These are phyloP conservation scores for Spongospora subterranea DNA, from an alignment of 208 protist species.

Conservation along the genomic window DNA sequence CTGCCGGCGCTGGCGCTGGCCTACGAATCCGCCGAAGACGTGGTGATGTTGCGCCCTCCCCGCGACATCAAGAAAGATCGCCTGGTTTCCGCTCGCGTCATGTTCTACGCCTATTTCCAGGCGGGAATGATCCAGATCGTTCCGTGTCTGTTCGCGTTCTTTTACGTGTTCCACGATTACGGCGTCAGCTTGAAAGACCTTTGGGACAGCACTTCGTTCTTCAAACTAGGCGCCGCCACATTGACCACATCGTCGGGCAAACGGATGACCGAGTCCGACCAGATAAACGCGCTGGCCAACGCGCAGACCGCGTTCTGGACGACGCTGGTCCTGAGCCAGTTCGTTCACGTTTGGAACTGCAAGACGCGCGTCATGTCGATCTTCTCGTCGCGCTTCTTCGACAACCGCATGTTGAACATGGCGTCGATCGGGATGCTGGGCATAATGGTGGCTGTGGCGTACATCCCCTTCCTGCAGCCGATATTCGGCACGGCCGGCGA, in stretches of 20 bases:
- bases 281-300: background rate
- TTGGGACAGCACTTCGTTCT: background rate
- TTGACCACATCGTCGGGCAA: background rate
- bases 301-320: constrained; percentile 30
- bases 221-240: background rate
- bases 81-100: background rate
- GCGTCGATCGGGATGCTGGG: background rate
- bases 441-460: constrained; percentile 18
- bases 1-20: constrained; percentile 58
- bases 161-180: background rate
- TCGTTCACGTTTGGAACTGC: background rate
- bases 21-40: constrained; percentile 54
- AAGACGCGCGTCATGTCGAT: background rate
- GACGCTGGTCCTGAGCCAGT: background rate
- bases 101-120: constrained; percentile 32
- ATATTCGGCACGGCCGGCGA: background rate
- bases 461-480: background rate
- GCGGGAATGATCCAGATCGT: background rate
- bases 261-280: background rate
- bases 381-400: background rate
- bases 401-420: background rate
- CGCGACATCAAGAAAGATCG: constrained; percentile 52
- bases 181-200: background rate
- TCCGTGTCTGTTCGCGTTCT: background rate
- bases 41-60: constrained; percentile 60